phyloP scores from a whole-genome alignment of 345 rosid genomes.

The Heritiera littoralis region DNA sequence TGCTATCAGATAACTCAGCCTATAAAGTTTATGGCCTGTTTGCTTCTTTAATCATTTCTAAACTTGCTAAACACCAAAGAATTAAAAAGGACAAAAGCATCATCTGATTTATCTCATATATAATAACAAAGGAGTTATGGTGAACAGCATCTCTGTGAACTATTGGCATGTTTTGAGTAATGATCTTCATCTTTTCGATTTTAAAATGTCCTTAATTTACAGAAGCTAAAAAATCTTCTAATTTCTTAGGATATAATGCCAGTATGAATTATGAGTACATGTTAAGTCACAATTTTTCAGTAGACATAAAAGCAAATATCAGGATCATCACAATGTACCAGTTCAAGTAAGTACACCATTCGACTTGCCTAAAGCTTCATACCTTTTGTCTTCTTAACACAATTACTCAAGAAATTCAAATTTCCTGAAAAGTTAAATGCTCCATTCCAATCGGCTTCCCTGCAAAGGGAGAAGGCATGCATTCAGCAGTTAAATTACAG shows the following conservation, averaged over 20 bases:
- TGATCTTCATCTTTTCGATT: background rate
- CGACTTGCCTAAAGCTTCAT: conserved; percentile 12
- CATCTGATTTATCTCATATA: background rate
- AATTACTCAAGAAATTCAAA: conserved; percentile 59
- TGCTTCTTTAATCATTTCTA: background rate
- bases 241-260: background rate
- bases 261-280: background rate
- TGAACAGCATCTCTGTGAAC: too few species aligned
- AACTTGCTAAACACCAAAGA: background rate
- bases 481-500: background rate
- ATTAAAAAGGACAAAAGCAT: background rate
- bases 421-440: conserved; percentile 64
- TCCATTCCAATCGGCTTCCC: conserved; percentile 70
- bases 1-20: too few species aligned
- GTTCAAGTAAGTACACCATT: background rate
- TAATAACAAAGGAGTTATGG: too few species aligned
- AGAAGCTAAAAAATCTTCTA: background rate
- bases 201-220: background rate
- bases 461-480: conserved; percentile 28
- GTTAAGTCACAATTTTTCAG: background rate
- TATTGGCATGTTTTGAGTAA: background rate
- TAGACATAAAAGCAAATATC: background rate
- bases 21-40: too few species aligned
- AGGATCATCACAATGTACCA: background rate
- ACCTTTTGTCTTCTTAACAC: conserved; percentile 71